Base-by-base conservation (phyloP, 2,329 filamentous ascomycete genomes). In the Trichothecium roseum region DNA sequence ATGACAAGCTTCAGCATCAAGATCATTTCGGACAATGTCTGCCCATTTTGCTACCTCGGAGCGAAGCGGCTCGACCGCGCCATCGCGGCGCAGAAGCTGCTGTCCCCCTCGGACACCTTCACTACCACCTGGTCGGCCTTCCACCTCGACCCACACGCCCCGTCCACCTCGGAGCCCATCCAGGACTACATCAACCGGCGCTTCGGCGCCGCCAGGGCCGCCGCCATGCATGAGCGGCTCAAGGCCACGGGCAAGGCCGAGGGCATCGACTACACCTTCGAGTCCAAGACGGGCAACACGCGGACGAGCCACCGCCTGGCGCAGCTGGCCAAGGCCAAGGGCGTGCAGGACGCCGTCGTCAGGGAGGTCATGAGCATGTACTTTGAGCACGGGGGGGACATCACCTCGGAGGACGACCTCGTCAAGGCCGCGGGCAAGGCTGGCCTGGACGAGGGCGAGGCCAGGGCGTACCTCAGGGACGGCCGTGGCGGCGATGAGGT, bases 11-110 rank as follows among this genome's bases (percentile, higher is more conserved):
- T 88, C 63, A 73, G 76, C 42, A 82, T 93, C 57, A 75, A 80
- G 40, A 74, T 86, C 51, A 76, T 87, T 39, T 84, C 74, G n/a
- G 87, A 94, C 60, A 83, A 77, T 3, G 73, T 91, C 46, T 93
- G 85, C 54, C 82, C 84, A 4, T 71, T 66, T 71, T 83, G 86
- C 67, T 91, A 87, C 55, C 66, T 93, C 13, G 86, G 85, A 56
- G 82, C 84, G 53, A 77, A 77, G 43, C 78, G 83, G 27, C 72
- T 94, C 28, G 74, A 81, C 34, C 72, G 71, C 41, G 84, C 81
- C 42, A 89, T 94, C 41, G 54, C 64, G 8, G 56, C 72, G 20
- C 71, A 74, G 49, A 64, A 71, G 47, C 67, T 28, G 65, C 84
- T 45, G 76, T 81, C 0, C 8, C 51, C 55, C 30, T 56, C 68